Base-by-base conservation (phyloP, 352 stramenopile species). In the Peronospora farinosa region DNA sequence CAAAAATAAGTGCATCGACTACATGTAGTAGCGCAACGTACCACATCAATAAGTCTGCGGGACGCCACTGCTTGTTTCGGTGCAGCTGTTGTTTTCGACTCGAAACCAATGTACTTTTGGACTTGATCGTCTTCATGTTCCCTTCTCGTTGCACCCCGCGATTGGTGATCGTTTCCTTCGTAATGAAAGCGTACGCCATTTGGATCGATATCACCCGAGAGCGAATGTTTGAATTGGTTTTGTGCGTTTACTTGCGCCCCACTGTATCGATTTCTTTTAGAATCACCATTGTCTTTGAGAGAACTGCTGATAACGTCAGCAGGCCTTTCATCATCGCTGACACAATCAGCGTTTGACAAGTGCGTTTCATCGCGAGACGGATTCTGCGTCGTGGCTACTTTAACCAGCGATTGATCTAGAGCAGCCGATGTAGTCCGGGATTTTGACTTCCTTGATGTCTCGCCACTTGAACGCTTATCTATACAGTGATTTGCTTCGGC, bases 331-430 rank as follows among this genome's bases (percentile, higher is more conserved):
- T 47, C 54, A 27, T 31, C 41, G 7, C 2, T 35, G 41, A 38
- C 16, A 30, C 56, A 21, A 44, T 48, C 33, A 33, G 7, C 2
- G 27, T 54, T 41, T 3, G 25, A 31, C 7, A 9, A 31, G 28
- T 31, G 41, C n/a, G 47, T 23, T 50, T 65, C 40, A 37, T 62
- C 37, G 16, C 35, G 40, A 13, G 62, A 59, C 39, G 46, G 47
- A 17, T 57, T 65, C 46, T 65, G 53, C 0, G 37, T 57, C 12
- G 57, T 49, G 13, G 53, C 49, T 7, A 58, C 43, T 32, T 61
- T 45, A 45, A 28, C 46, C 28, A 62, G 42, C 5, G 49, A 65
- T 57, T 49, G 44, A 51, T 67, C 57, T 37, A 54, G 15, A 35
- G 39, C 35, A 35, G 17, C 42, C 25, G 57, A 54, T 8, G 48